Evolutionary conservation across 225 moss, liverwort and hornwort genomes (phyloP).

Genomic region (Pseudoscleropodium purum): DNA sequence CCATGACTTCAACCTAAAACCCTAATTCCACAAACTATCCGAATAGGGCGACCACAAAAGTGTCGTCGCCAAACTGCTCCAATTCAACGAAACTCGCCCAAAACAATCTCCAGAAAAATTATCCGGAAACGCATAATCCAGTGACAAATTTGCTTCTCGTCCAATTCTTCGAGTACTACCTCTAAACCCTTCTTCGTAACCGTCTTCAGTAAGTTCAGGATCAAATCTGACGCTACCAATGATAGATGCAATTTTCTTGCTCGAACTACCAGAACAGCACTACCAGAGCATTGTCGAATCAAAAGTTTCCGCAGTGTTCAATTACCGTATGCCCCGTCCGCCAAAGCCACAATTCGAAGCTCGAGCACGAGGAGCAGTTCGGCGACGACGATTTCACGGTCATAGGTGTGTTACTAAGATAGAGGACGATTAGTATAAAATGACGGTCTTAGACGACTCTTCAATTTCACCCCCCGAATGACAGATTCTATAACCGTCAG

Average conservation of each 20-base stretch:
- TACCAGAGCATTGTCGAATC: neutral
- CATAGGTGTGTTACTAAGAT: neutral
- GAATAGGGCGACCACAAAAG: neutral
- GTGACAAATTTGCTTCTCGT: neutral
- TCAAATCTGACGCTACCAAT: neutral
- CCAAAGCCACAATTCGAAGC: neutral
- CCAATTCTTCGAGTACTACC: neutral
- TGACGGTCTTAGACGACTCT: neutral
- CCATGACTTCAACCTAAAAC: constrained; percentile 30
- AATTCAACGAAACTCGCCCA: neutral
- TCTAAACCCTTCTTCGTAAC: neutral
- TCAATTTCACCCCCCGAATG: neutral
- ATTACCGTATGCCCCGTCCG: neutral
- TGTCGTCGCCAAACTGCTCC: neutral
- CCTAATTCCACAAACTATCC: constrained; percentile 3
- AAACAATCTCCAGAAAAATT: neutral
- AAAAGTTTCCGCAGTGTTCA: neutral
- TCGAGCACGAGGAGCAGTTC: neutral
- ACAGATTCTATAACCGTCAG: neutral
- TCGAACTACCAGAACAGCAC: neutral
- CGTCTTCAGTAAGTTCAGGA: neutral
- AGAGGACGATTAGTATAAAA: no score
- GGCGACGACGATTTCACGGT: neutral
- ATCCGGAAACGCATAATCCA: neutral
- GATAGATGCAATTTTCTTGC: neutral